Evolutionary conservation across 2,329 filamentous ascomycete species (phyloP).

Genomic region (Fusarium incarnatum): DNA sequence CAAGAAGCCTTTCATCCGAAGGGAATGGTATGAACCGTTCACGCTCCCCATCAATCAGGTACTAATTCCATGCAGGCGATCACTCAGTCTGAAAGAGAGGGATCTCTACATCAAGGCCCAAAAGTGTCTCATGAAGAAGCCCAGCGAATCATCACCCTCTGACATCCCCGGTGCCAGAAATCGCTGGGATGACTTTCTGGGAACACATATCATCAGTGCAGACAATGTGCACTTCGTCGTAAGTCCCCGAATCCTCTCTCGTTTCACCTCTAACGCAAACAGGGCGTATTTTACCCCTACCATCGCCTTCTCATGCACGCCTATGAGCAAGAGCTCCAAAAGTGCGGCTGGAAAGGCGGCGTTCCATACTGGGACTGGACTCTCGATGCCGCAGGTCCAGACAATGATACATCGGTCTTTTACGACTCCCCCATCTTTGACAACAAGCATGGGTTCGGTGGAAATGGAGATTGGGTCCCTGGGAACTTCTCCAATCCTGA

Average conservation of each 20-base stretch:
- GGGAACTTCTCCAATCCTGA: conserved; percentile 29
- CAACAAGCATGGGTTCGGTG: conserved; percentile 37
- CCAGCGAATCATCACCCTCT: conserved; percentile 3
- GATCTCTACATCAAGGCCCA: conserved; percentile 33
- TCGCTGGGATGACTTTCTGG: conserved; percentile 35
- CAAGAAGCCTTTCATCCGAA: conserved; percentile 21
- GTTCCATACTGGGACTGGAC: conserved; percentile 45
- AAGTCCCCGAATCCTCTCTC: neutral
- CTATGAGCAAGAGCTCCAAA: conserved; percentile 42
- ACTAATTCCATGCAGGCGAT: conserved; percentile 8
- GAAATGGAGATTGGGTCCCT: conserved; percentile 29
- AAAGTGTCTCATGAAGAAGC: conserved; percentile 34
- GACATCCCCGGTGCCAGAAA: conserved; percentile 24
- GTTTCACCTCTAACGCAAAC: neutral
- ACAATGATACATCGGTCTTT: conserved; percentile 31
- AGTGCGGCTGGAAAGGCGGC: conserved; percentile 41
- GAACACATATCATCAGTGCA: conserved; percentile 32
- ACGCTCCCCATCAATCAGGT: fast-evolving
- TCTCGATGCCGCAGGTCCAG: conserved; percentile 24
- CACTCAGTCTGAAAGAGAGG: conserved; percentile 15
- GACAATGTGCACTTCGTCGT: conserved; percentile 31
- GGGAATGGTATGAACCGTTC: conserved; percentile 9
- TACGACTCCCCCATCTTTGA: conserved; percentile 49
- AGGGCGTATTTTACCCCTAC: conserved; percentile 34
- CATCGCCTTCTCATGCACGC: conserved; percentile 30